Conservation (phyloP, 352 stramenopile genomes). For the Phytophthora pinifolia region DNA sequence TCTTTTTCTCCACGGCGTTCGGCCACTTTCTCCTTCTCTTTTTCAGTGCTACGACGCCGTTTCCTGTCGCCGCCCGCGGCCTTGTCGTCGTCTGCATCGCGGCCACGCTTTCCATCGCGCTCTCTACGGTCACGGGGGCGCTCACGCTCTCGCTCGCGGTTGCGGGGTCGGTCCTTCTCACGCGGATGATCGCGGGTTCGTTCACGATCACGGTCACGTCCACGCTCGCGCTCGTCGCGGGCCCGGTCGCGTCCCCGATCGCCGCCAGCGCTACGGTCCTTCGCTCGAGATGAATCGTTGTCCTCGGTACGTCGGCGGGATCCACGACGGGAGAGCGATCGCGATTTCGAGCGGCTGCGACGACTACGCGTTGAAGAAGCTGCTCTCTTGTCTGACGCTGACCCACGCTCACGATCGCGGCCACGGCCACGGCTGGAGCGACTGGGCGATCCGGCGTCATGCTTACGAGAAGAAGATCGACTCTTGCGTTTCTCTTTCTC, state of each 20-base stretch:
- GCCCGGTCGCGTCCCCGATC: conserved; percentile 23
- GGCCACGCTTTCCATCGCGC: conserved; percentile 37
- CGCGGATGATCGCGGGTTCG: conserved; percentile 23
- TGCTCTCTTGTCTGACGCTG: conserved; percentile 25
- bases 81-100: conserved; percentile 32
- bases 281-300: conserved; percentile 22
- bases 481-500: conserved; percentile 6
- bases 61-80: conserved; percentile 27
- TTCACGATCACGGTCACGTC: conserved; percentile 28
- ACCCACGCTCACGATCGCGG: conserved; percentile 11
- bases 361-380: conserved; percentile 28
- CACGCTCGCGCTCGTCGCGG: conserved; percentile 20
- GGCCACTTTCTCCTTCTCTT: conserved; percentile 3
- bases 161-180: conserved; percentile 33
- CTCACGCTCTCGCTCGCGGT: conserved; percentile 27
- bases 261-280: conserved; percentile 24
- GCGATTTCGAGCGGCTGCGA: conserved; percentile 40
- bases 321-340: conserved; percentile 45
- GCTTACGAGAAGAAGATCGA: conserved; percentile 33
- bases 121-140: conserved; percentile 39
- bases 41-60: conserved; percentile 30
- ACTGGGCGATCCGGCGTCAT: conserved; percentile 29
- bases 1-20: conserved; percentile 7
- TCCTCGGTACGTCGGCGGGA: conserved; percentile 39
- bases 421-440: conserved; percentile 31